Base-by-base conservation (phyloP, 2,329 filamentous ascomycete species). In the Alternaria solani region DNA sequence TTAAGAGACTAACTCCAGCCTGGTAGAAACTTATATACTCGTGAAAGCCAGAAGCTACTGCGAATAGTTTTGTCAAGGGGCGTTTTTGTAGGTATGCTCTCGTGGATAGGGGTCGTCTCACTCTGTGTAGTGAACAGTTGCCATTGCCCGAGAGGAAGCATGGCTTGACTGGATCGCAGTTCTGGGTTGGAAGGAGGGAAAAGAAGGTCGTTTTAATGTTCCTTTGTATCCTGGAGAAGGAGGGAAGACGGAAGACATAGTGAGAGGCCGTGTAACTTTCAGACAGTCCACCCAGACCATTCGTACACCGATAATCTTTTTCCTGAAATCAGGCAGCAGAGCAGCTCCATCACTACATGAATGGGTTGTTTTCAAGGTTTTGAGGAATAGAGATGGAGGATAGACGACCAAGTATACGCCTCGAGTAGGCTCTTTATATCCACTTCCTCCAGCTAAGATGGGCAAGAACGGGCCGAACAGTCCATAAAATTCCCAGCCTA, bases 161-260 rank as follows among this genome's bases (percentile, higher is more conserved):
- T 42, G 2, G n/a, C 28, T 7, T 30, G 9, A 30, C 9, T 9
- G 20, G 20, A 23, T 4, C 2, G 5, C 28, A 30, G 28, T 30
- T 30, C 28, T 30, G 20, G 20, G 20, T 23, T 23, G 20, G 4
- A 23, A 23, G 4, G 20, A 2, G 2, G 20, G 20, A 23, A 4
- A 23, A 0, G 28, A 4, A 0, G 11, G 28, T 5, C 8, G 11
- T 12, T 30, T 5, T 11, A 5, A 11, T 2, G 0, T 5, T 0
- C 9, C 28, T 0, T 4, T 12, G 3, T 3, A 5, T 30, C 11
- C 11, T 12, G 28, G 28, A 16, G 14, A 36, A 16, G 4, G 6
- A 12, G 9, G 9, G 9, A 0, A 30, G 28, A 30, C 4, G 28
- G 28, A 2, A 30, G 28, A 12, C 5, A 30, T 30, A 5, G 28